Evolutionary conservation across 495 filamentous ascomycete species (phyloP).

Genomic region (Penicillium samsonianum): DNA sequence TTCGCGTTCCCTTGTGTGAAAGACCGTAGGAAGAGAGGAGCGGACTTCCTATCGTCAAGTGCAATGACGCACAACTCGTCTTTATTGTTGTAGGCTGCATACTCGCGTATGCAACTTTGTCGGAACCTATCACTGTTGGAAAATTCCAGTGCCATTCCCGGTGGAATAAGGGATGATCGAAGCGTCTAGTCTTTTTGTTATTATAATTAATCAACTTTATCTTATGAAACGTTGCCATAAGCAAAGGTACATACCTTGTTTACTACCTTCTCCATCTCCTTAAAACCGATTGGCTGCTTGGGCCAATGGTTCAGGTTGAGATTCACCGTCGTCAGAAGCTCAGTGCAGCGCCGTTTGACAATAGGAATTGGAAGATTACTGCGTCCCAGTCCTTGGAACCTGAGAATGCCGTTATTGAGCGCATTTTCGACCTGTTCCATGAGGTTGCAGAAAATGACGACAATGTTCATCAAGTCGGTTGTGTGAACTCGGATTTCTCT

Average conservation of each 20-base stretch:
- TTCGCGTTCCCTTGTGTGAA: slow-evolving; percentile 4
- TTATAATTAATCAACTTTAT: not conserved
- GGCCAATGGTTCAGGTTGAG: slow-evolving; percentile 17
- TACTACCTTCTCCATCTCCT: not conserved
- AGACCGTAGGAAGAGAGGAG: not conserved
- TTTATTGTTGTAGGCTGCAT: slow-evolving; percentile 14
- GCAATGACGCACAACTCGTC: slow-evolving; percentile 17
- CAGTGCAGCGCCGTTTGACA: slow-evolving; percentile 13
- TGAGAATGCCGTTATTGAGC: not conserved
- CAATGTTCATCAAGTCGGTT: not conserved
- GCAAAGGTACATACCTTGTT: slow-evolving; percentile 2
- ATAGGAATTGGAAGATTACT: not conserved
- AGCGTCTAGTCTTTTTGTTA: not conserved
- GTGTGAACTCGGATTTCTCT: not conserved
- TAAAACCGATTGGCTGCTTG: not conserved
- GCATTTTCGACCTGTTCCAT: slow-evolving; percentile 4
- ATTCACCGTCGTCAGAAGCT: slow-evolving; percentile 12
- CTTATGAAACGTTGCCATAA: not conserved
- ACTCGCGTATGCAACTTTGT: slow-evolving; percentile 5
- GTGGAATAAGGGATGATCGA: not conserved
- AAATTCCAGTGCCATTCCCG: not conserved
- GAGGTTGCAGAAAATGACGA: slow-evolving; percentile 1
- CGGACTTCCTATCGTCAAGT: slow-evolving; percentile 9
- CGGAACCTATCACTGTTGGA: slow-evolving; percentile 3
- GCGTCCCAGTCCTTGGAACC: slow-evolving; percentile 4